These are phyloP conservation scores for Sporothrix mexicana DNA, from an alignment of 2,329 filamentous ascomycete genomes.

Conservation along the genomic window DNA sequence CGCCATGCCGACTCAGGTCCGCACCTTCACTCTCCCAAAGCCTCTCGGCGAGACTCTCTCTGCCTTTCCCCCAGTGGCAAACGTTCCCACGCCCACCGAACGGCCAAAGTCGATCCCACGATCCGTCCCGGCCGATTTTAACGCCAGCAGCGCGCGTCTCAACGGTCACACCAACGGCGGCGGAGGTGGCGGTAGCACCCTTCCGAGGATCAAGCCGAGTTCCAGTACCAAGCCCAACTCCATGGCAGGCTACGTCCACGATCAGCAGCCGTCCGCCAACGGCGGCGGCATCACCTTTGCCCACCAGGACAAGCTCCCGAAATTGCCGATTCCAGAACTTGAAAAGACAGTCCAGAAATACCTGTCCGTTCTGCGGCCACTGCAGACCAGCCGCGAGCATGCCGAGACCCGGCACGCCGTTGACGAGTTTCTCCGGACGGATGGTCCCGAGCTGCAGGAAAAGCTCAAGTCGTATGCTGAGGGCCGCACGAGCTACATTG, in stretches of 20 bases:
- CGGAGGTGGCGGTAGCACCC: conserved; percentile 30
- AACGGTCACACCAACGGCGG: conserved; percentile 41
- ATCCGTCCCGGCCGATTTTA: conserved; percentile 46
- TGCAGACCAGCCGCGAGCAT: conserved; percentile 82
- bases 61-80: conserved; percentile 44
- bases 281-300: conserved; percentile 85
- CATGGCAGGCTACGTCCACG: conserved; percentile 47
- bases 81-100: conserved; percentile 15
- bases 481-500: conserved; percentile 93
- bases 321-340: conserved; percentile 90
- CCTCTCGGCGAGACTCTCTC: conserved; percentile 74
- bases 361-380: conserved; percentile 75
- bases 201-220: conserved; percentile 37
- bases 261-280: conserved; percentile 55
- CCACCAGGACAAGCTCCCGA: conserved; percentile 84
- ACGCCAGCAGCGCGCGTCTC: conserved; percentile 44
- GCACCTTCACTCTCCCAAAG: conserved; percentile 71
- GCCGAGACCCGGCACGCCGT: conserved; percentile 81
- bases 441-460: conserved; percentile 85
- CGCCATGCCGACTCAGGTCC: conserved; percentile 68
- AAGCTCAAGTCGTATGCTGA: conserved; percentile 88
- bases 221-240: conserved; percentile 34
- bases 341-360: conserved; percentile 80
- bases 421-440: conserved; percentile 77
- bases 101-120: conserved; percentile 48